Percentiles rank a stretch among this genome's conserved stretches.
phyloP scores from a whole-genome alignment of 75 land plant genomes.

The Sequoia sempervirens region DNA sequence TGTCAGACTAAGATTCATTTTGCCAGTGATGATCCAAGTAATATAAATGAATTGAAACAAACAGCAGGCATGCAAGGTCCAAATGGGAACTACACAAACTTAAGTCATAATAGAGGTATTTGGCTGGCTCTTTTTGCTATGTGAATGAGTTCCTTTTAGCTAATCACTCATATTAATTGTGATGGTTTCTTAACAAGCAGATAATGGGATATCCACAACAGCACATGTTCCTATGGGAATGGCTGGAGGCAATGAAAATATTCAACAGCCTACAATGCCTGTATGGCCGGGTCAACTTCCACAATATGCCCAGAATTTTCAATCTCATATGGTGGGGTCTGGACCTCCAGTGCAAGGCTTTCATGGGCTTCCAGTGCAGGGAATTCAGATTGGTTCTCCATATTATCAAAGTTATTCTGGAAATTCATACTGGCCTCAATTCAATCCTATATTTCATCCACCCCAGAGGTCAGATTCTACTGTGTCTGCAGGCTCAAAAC shows the following conservation, averaged over 20 bases:
- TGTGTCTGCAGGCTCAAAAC: background rate
- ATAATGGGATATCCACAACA: slow-evolving; percentile 2
- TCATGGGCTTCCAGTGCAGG: slow-evolving; percentile 33
- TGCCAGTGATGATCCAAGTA: background rate
- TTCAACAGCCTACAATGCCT: slow-evolving; percentile 31
- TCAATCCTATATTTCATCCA: slow-evolving; percentile 20
- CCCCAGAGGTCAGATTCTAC: slow-evolving; percentile 16
- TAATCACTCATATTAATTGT: background rate
- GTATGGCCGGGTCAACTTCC: slow-evolving; percentile 57
- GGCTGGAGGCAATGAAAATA: background rate
- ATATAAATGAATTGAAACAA: background rate
- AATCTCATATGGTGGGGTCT: slow-evolving; percentile 20
- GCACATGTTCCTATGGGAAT: slow-evolving; percentile 10
- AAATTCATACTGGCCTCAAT: slow-evolving; percentile 5
- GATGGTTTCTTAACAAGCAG: background rate
- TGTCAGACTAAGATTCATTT: background rate
- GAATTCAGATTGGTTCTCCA: slow-evolving; percentile 31
- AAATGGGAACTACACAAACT: background rate
- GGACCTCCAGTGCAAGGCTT: slow-evolving; percentile 8
- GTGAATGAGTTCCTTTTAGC: background rate
- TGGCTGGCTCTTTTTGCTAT: background rate
- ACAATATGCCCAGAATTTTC: slow-evolving; percentile 43
- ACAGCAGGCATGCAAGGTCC: slow-evolving; percentile 2
- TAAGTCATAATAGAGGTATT: background rate
- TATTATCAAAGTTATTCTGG: slow-evolving; percentile 63